Conservation (phyloP, 1,139 yeast genomes). For the Geotrichum candidum region DNA sequence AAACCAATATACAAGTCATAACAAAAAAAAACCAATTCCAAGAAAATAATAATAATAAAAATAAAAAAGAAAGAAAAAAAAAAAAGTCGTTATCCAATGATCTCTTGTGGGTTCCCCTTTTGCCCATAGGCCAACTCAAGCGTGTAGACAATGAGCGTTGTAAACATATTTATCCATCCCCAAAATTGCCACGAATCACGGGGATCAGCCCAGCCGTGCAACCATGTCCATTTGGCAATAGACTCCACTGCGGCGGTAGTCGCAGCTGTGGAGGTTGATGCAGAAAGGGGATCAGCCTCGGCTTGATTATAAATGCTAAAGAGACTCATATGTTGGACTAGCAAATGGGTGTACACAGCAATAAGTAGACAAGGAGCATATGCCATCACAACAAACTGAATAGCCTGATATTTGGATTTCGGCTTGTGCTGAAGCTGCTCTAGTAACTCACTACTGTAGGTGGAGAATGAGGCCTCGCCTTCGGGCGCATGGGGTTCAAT, state of each 20-base stretch:
- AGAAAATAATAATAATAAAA: not conserved
- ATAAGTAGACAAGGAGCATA: slow-evolving; percentile 91
- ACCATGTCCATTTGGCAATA: slow-evolving; percentile 12
- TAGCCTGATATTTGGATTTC: slow-evolving; percentile 36
- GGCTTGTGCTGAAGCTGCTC: slow-evolving; percentile 3
- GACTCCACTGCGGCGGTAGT: not conserved
- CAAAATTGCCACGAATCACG: slow-evolving; percentile 70
- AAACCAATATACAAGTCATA: not conserved
- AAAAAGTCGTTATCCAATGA: slow-evolving; percentile 25
- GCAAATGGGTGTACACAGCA: slow-evolving; percentile 89
- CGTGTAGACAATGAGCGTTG: slow-evolving; percentile 71
- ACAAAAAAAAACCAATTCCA: not conserved
- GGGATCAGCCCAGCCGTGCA: slow-evolving; percentile 49
- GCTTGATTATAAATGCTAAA: slow-evolving; percentile 29
- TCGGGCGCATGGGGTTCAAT: not conserved
- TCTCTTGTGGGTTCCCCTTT: slow-evolving; percentile 26
- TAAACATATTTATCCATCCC: slow-evolving; percentile 91
- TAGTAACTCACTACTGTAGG: not conserved
- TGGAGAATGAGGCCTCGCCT: not conserved
- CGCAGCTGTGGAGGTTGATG: slow-evolving; percentile 31
- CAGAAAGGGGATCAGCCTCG: slow-evolving; percentile 2
- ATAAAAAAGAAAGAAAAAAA: slow-evolving; percentile 19
- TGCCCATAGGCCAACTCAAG: slow-evolving; percentile 55
- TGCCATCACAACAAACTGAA: slow-evolving; percentile 56
- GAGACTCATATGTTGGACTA: slow-evolving; percentile 83